A percentile compares a stretch with the other conserved stretches of the same genome.
phyloP scores from a whole-genome alignment of 495 filamentous ascomycete genomes.

The Aspergillus biplanus region DNA sequence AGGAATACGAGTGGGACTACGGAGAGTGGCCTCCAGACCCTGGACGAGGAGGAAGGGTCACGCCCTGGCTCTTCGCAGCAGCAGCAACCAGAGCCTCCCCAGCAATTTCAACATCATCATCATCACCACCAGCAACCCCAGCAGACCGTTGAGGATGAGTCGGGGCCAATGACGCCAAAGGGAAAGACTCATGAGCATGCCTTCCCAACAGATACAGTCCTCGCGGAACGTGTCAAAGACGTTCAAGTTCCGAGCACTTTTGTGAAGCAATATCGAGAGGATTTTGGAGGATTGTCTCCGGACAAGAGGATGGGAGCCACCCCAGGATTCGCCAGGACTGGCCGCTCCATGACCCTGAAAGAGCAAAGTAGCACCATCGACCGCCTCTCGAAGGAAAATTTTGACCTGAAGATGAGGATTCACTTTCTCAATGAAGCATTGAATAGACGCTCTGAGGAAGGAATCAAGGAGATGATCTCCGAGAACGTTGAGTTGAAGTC shows the following conservation, averaged over 20 bases:
- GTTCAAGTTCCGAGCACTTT: constrained; percentile 90
- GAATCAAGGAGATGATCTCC: constrained; percentile 94
- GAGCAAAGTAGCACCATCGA: constrained; percentile 98
- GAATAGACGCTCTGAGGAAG: constrained; percentile 92
- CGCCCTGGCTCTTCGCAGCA: constrained; percentile 29
- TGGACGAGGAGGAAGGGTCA: constrained; percentile 64
- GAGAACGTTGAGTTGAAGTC: constrained; percentile 97
- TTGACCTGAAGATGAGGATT: constrained; percentile 96
- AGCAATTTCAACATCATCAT: constrained; percentile 6
- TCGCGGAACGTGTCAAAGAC: constrained; percentile 83
- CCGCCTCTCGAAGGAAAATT: constrained; percentile 88
- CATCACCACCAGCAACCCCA: constrained; percentile 38
- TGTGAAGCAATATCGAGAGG: constrained; percentile 78
- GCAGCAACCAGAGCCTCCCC: background rate
- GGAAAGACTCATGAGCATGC: constrained; percentile 48
- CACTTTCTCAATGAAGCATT: constrained; percentile 94
- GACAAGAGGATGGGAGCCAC: constrained; percentile 56
- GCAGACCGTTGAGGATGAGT: constrained; percentile 37
- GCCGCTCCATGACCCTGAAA: constrained; percentile 88
- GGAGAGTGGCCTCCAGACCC: constrained; percentile 60
- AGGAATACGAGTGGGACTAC: constrained; percentile 39
- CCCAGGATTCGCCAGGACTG: constrained; percentile 61
- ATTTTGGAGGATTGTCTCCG: constrained; percentile 55
- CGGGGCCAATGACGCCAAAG: constrained; percentile 50
- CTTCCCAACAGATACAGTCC: constrained; percentile 82